A percentile compares a stretch with the other conserved stretches of the same genome.
phyloP scores from a whole-genome alignment of 1,284 basidiomycete species.

The Trichosporon ovoides region DNA sequence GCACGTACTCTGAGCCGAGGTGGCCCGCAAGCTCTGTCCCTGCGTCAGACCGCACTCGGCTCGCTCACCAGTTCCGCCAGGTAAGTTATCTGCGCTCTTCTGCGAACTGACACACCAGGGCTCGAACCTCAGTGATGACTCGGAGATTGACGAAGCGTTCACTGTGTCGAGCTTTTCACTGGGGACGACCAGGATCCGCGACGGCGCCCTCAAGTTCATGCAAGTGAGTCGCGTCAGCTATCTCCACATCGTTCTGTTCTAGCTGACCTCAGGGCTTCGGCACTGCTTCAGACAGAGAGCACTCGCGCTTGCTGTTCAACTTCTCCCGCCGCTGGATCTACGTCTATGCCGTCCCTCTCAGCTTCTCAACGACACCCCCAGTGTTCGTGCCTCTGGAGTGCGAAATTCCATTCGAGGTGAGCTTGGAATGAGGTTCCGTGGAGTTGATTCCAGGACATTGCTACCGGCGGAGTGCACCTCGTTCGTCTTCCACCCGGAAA shows the following conservation, averaged over 20 bases:
- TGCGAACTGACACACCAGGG: not conserved
- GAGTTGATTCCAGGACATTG: conserved; percentile 14
- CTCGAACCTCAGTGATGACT: conserved; percentile 10
- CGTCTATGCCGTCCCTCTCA: conserved; percentile 7
- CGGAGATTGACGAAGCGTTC: conserved; percentile 7
- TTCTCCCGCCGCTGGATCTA: conserved; percentile 18
- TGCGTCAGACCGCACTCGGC: conserved; percentile 9
- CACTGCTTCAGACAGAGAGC: not conserved
- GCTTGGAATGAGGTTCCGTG: not conserved
- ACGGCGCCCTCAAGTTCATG: not conserved
- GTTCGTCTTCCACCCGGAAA: not conserved
- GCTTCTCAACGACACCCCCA: conserved; percentile 1
- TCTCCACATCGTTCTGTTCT: too few species aligned
- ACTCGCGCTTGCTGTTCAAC: conserved; percentile 19
- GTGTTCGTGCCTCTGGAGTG: conserved; percentile 19
- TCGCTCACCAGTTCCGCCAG: conserved; percentile 15
- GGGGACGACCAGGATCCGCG: conserved; percentile 3
- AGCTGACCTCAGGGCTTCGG: conserved; percentile 11
- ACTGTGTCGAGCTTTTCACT: conserved; percentile 4
- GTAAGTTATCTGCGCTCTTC: not conserved
- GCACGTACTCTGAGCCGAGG: not conserved
- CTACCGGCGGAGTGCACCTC: conserved; percentile 14
- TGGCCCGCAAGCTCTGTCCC: not conserved
- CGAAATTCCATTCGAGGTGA: conserved; percentile 22
- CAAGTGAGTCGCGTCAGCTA: not conserved